Conservation (phyloP, 768 basidiomycete genomes). For the Leccinum longicurvipes region DNA sequence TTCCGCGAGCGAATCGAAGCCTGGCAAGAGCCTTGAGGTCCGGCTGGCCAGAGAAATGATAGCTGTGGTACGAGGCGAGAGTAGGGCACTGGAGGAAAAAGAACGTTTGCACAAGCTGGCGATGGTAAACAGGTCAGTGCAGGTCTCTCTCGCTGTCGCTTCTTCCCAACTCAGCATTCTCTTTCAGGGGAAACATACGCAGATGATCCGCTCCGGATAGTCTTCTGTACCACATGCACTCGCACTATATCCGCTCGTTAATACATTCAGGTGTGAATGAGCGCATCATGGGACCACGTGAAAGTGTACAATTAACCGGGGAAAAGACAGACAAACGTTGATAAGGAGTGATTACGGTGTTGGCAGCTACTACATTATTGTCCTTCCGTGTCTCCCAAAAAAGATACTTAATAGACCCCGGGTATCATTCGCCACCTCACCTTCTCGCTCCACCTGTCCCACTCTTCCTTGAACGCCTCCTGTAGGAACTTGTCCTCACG, state of each 20-base stretch:
- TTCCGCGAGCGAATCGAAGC: constrained; percentile 52
- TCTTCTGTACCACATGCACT: background rate
- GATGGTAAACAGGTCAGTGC: constrained; percentile 71
- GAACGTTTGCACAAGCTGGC: constrained; percentile 62
- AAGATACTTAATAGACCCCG: constrained; percentile 5
- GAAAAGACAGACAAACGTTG: background rate
- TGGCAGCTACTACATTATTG: background rate
- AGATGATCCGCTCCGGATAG: constrained; percentile 3
- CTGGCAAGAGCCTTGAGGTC: constrained; percentile 59
- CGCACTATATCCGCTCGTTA: background rate
- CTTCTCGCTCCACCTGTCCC: constrained; percentile 10
- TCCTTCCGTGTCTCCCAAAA: background rate
- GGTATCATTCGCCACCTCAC: constrained; percentile 13
- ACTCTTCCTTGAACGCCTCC: constrained; percentile 8
- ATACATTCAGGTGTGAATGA: background rate
- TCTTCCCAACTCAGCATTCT: constrained; percentile 1
- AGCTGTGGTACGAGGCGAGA: constrained; percentile 60
- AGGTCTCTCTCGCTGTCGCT: background rate
- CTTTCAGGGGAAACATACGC: constrained; percentile 24
- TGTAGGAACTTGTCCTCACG: constrained; percentile 7
- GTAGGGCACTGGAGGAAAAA: constrained; percentile 59
- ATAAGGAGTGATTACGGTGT: background rate
- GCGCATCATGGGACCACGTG: background rate
- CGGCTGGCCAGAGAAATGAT: constrained; percentile 80
- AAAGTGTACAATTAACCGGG: background rate